phyloP scores from a whole-genome alignment of 495 filamentous ascomycete genomes.

The Penicillium macrosclerotiorum region DNA sequence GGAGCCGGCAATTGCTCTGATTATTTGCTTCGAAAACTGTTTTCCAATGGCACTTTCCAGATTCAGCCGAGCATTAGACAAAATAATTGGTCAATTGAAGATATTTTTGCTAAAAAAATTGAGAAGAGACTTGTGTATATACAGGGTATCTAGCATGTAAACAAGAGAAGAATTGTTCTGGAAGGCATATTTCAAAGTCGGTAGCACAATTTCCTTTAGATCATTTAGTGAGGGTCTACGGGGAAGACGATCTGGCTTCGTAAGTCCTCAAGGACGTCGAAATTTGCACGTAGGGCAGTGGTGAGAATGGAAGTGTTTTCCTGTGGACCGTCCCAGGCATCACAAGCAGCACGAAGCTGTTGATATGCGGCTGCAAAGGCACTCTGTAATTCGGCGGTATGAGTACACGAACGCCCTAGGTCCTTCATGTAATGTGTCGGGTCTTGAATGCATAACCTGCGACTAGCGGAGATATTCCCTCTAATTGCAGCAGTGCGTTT shows the following conservation, averaged over 20 bases:
- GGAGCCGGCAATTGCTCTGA: too few species aligned
- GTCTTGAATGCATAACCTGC: conserved; percentile 56
- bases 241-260: conserved; percentile 9
- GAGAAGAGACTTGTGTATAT: conserved; percentile 11
- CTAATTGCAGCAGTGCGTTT: conserved; percentile 32
- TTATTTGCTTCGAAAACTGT: too few species aligned
- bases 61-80: neutral
- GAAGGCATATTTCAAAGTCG: too few species aligned
- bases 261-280: conserved; percentile 28
- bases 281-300: conserved; percentile 32
- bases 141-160: conserved; percentile 10
- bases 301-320: conserved; percentile 23
- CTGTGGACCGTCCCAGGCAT: conserved; percentile 17
- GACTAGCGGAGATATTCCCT: conserved; percentile 25
- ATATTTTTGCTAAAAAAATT: neutral
- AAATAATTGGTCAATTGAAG: neutral
- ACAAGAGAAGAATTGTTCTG: too few species aligned
- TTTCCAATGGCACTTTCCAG: too few species aligned
- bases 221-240: neutral
- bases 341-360: conserved; percentile 17
- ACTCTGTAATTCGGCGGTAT: conserved; percentile 30
- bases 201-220: neutral
- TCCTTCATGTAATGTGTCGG: conserved; percentile 58
- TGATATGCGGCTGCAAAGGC: conserved; percentile 25
- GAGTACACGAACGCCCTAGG: conserved; percentile 44